Evolutionary conservation across 1,284 basidiomycete genomes (phyloP).

Genomic region (Phaffia rhodozyma): DNA sequence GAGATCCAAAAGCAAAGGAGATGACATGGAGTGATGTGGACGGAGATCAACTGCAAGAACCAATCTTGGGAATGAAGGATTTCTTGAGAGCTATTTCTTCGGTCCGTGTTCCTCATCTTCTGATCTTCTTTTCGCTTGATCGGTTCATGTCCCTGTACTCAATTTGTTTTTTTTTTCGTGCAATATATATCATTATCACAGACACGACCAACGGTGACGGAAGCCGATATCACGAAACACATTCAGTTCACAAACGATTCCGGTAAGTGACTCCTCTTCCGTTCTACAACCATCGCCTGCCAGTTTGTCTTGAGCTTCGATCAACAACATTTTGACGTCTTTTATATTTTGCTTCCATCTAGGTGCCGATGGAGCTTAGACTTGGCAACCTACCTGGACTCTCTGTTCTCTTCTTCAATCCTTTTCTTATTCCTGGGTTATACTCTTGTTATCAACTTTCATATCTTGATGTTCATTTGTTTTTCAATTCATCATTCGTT

Average conservation of each 20-base stretch:
- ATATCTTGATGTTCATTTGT: too few relatives aligned
- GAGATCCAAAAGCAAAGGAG: slow-evolving; percentile 73
- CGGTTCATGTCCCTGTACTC: not conserved
- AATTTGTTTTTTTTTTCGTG: not conserved
- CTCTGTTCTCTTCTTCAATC: not conserved
- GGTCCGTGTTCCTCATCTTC: not conserved
- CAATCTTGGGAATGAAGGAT: slow-evolving; percentile 62
- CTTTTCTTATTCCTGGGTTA: too few relatives aligned
- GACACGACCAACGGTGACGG: slow-evolving; percentile 79
- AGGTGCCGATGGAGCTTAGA: not conserved
- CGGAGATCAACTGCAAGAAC: slow-evolving; percentile 81
- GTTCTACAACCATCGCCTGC: too few relatives aligned
- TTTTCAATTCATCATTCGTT: too few relatives aligned
- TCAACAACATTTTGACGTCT: not conserved
- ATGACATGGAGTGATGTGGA: slow-evolving; percentile 88
- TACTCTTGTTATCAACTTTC: too few relatives aligned
- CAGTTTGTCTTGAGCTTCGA: too few relatives aligned
- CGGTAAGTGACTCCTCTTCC: slow-evolving; percentile 27
- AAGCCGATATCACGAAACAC: slow-evolving; percentile 79
- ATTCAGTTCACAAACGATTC: slow-evolving; percentile 82
- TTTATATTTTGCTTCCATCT: not conserved
- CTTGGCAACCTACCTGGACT: not conserved
- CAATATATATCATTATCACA: slow-evolving; percentile 27
- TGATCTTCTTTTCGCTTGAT: not conserved
- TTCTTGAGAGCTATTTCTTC: slow-evolving; percentile 69